Evolutionary conservation across 2,329 filamentous ascomycete genomes (phyloP), one percentile per base, ranked within the genome.

Genomic region (Didymella pomorum): DNA sequence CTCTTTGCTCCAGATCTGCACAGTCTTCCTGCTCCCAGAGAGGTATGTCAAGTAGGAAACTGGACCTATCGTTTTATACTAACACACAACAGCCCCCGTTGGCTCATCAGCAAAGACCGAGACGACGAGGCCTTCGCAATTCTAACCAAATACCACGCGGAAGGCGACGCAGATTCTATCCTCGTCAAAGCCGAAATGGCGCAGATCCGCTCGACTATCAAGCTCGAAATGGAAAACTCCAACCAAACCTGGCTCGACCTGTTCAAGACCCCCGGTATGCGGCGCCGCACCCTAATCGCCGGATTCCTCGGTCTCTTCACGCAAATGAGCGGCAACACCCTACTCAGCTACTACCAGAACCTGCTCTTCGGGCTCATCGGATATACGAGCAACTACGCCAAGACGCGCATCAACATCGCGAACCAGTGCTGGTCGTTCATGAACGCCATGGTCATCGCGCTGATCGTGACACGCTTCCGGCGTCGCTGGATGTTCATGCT

Each of bases 151-250:
- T 81, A 79, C 60, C 81, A 83, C 52, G 77, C 75, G 9, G 76
- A 79, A 58, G 80, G 80, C 6, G 76, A 82, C 53, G 64, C 64
- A 1, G 71, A 58, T 47, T 74, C 71, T 3, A 45, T 67, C 7
- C 64, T 76, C 8, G 72, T 87, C 25, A 79, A 81, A 50, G 84
- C 84, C 9, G 87, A 89, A 67, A 83, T 87, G 66, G 81, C 81
- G 0, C 84, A 89, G 70, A 89, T 89, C 63, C 78, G 82, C 48
- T 79, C 81, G 4, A 85, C 86, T 0, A 83, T 87, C 65, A 79
- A 80, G 28, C 66, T 85, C 1, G 85, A 87, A 67, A 74, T 83
- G 52, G 83, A 87, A 60, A 73, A 80, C 44, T 81, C 83, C 2
- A 83, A 82, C 57, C 75, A 78, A 58, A 82, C 81, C 6, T 88